phyloP scores from a whole-genome alignment of 352 stramenopile species.

The Phytophthora sojae region DNA sequence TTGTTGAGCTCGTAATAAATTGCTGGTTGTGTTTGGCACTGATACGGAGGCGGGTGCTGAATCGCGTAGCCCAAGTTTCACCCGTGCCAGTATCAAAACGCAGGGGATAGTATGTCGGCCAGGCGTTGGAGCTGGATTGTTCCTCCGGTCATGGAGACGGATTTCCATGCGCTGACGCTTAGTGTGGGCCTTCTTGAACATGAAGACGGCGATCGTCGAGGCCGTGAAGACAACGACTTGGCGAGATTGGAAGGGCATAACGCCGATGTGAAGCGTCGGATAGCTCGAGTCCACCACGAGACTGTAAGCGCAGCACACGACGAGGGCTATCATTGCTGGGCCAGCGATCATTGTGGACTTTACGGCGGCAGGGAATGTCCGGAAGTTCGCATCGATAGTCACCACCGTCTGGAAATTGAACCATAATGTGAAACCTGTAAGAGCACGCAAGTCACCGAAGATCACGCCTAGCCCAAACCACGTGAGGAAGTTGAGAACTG shows the following conservation, averaged over 20 bases:
- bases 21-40: no score
- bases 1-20: constrained; percentile 7
- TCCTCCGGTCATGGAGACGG: constrained; percentile 1
- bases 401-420: constrained; percentile 24
- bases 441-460: constrained; percentile 20
- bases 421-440: constrained; percentile 17
- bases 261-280: constrained; percentile 4
- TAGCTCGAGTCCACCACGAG: constrained; percentile 17
- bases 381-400: constrained; percentile 35
- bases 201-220: constrained; percentile 32
- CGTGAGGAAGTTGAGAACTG: constrained; percentile 28
- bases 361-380: constrained; percentile 16
- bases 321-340: constrained; percentile 22
- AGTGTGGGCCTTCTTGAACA: constrained; percentile 24
- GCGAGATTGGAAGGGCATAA: constrained; percentile 10
- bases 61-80: constrained; percentile 1
- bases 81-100: constrained; percentile 22
- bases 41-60: no score
- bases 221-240: constrained; percentile 33
- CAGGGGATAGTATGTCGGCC: constrained; percentile 25
- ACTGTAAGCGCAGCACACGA: constrained; percentile 22
- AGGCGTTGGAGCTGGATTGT: background rate
- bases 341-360: constrained; percentile 20
- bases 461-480: constrained; percentile 26
- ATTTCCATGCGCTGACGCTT: constrained; percentile 13